phyloP scores from a whole-genome alignment of 768 basidiomycete species.

The Lentinula edodes region DNA sequence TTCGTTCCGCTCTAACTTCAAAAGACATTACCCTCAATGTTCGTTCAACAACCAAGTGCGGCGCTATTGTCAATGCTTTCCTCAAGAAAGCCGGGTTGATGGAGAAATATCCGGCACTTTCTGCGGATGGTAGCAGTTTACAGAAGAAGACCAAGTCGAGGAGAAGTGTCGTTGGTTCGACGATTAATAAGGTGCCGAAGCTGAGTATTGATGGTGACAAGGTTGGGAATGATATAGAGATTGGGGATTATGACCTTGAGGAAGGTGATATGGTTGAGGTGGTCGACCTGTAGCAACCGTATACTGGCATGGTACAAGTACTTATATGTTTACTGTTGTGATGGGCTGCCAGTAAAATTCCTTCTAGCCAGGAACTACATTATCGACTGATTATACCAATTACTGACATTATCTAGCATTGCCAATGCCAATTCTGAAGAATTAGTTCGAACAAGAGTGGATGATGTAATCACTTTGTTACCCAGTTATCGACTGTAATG shows the following conservation, averaged over 20 bases:
- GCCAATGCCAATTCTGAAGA: too few species aligned
- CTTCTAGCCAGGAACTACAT: too few species aligned
- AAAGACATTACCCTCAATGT: slow-evolving; percentile 63
- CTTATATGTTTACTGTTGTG: too few species aligned
- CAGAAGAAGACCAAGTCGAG: slow-evolving; percentile 24
- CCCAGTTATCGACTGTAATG: not conserved
- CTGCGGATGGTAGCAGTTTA: slow-evolving; percentile 12
- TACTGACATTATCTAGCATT: too few species aligned
- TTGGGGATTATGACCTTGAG: slow-evolving; percentile 66
- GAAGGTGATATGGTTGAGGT: slow-evolving; percentile 81
- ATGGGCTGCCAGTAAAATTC: too few species aligned
- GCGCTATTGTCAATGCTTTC: slow-evolving; percentile 70
- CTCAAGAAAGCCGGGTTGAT: slow-evolving; percentile 61
- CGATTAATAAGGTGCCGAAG: slow-evolving; percentile 34
- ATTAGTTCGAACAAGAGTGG: too few species aligned
- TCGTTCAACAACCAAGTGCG: slow-evolving; percentile 70
- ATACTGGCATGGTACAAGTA: too few species aligned
- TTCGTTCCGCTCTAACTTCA: slow-evolving; percentile 51
- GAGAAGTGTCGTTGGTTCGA: slow-evolving; percentile 17
- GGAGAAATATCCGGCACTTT: slow-evolving; percentile 38
- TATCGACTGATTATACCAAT: too few species aligned
- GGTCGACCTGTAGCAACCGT: slow-evolving; percentile 29
- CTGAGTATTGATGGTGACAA: slow-evolving; percentile 69
- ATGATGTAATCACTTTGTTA: not conserved
- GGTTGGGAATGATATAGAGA: slow-evolving; percentile 51